Conservation (phyloP, 176 grass and related monocot species). For the Panicum miliaceum region DNA sequence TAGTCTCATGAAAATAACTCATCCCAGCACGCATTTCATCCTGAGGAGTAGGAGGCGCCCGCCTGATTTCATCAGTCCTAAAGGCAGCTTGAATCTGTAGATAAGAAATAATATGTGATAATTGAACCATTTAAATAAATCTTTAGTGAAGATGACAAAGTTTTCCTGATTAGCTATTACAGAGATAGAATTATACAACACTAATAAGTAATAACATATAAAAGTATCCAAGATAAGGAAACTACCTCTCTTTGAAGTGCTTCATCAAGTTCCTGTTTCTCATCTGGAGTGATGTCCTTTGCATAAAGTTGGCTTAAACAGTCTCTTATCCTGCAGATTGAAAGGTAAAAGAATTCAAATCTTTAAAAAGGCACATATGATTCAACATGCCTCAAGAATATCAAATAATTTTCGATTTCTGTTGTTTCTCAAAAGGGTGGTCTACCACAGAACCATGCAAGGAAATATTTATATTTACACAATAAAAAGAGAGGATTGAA, state of each 20-base stretch:
- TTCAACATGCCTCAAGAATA: neutral
- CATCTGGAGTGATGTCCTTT: slow-evolving; percentile 93
- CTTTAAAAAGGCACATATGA: neutral
- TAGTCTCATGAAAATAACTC: slow-evolving; percentile 99
- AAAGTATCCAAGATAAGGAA: slow-evolving; percentile 25
- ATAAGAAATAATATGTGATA: slow-evolving; percentile 8
- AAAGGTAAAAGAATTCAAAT: slow-evolving; percentile 22
- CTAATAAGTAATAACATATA: neutral
- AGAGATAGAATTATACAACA: neutral
- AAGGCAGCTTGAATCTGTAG: slow-evolving; percentile 95
- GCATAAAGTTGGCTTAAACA: slow-evolving; percentile 75
- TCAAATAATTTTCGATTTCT: neutral
- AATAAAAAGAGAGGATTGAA: too few relatives aligned
- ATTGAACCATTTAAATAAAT: slow-evolving; percentile 14
- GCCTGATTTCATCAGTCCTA: slow-evolving; percentile 93
- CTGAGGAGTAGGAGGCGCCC: slow-evolving; percentile 86
- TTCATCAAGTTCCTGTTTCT: slow-evolving; percentile 95
- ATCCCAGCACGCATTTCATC: slow-evolving; percentile 95
- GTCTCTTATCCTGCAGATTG: slow-evolving; percentile 72
- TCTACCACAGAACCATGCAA: neutral
- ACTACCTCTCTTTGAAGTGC: slow-evolving; percentile 91
- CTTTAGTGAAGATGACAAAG: slow-evolving; percentile 15
- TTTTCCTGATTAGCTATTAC: slow-evolving; percentile 16
- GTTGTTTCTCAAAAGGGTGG: neutral
- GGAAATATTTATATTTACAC: neutral